phyloP scores from a whole-genome alignment of 2,329 filamentous ascomycete species.

The Diaporthe citriasiana region DNA sequence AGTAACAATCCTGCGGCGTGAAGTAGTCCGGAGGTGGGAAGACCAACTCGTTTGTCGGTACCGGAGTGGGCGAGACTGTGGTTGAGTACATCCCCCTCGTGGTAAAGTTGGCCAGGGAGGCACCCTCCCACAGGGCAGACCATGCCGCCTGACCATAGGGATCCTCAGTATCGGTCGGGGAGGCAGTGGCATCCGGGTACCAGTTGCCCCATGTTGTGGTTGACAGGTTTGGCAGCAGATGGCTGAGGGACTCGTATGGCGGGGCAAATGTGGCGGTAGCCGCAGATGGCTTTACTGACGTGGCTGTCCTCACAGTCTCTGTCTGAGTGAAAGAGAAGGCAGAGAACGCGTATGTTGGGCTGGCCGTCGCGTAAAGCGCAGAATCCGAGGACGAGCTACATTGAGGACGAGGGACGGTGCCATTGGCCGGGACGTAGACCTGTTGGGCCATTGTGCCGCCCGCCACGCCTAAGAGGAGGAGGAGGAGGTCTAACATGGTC shows the following conservation, averaged over 20 bases:
- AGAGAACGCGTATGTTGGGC: conserved; percentile 43
- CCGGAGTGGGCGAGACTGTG: conserved; percentile 34
- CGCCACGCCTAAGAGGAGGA: background rate
- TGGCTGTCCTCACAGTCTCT: conserved; percentile 55
- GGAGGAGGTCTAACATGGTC: background rate
- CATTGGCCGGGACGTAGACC: conserved; percentile 7
- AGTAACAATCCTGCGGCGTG: conserved; percentile 61
- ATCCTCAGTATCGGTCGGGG: conserved; percentile 51
- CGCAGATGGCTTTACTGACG: conserved; percentile 48
- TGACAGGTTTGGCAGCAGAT: conserved; percentile 52
- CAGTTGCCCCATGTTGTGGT: conserved; percentile 59
- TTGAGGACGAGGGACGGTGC: conserved; percentile 5
- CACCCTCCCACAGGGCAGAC: conserved; percentile 53
- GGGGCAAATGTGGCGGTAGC: conserved; percentile 53
- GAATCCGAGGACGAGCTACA: background rate
- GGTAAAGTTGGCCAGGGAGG: conserved; percentile 54
- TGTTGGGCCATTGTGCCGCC: conserved; percentile 5
- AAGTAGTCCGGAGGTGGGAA: conserved; percentile 68
- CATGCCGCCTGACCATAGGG: conserved; percentile 57
- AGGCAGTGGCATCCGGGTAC: conserved; percentile 52
- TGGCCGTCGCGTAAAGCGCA: conserved; percentile 2
- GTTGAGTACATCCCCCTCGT: conserved; percentile 19
- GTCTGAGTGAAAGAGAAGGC: conserved; percentile 54
- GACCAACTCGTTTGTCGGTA: conserved; percentile 68
- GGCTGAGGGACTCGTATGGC: conserved; percentile 52